A percentile compares a stretch with the other conserved stretches of the same genome.
These are phyloP conservation scores for Aaosphaeria pasadenensis DNA, from an alignment of 2,329 filamentous ascomycete genomes.

Conservation along the genomic window DNA sequence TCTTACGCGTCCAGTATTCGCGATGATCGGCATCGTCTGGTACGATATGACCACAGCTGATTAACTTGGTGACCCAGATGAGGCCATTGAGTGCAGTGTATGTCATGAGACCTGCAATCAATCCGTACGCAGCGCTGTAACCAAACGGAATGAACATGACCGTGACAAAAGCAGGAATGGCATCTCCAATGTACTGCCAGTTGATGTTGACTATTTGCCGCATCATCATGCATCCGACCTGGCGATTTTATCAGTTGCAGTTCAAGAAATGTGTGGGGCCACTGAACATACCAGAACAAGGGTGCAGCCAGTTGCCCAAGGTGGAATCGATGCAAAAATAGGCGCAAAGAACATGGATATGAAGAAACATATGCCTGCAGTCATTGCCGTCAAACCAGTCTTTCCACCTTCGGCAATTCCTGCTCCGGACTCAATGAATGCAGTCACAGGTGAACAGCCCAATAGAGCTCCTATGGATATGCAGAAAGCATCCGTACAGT, in stretches of 20 bases:
- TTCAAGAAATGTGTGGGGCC: background rate
- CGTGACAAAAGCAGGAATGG: conserved; percentile 79
- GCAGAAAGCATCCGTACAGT: conserved; percentile 77
- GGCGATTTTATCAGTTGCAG: background rate
- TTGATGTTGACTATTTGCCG: conserved; percentile 75
- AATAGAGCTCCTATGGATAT: conserved; percentile 79
- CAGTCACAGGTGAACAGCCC: conserved; percentile 77
- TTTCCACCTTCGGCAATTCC: conserved; percentile 84
- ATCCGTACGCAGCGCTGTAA: conserved; percentile 82
- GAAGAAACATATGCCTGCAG: conserved; percentile 79
- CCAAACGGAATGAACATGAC: conserved; percentile 85
- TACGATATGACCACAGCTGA: conserved; percentile 65
- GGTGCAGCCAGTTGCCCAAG: conserved; percentile 85
- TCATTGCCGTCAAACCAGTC: conserved; percentile 77
- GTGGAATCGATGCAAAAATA: conserved; percentile 84
- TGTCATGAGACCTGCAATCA: conserved; percentile 75
- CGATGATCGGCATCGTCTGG: conserved; percentile 73
- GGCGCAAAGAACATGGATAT: conserved; percentile 86
- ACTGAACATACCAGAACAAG: conserved; percentile 63
- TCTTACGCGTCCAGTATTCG: conserved; percentile 75
- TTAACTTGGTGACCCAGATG: conserved; percentile 66
- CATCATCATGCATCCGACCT: conserved; percentile 73
- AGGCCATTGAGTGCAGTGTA: conserved; percentile 72
- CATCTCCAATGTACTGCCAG: conserved; percentile 82
- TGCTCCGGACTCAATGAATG: conserved; percentile 83